phyloP scores from a whole-genome alignment of 257 asterid genomes.

The Lantana camara region DNA sequence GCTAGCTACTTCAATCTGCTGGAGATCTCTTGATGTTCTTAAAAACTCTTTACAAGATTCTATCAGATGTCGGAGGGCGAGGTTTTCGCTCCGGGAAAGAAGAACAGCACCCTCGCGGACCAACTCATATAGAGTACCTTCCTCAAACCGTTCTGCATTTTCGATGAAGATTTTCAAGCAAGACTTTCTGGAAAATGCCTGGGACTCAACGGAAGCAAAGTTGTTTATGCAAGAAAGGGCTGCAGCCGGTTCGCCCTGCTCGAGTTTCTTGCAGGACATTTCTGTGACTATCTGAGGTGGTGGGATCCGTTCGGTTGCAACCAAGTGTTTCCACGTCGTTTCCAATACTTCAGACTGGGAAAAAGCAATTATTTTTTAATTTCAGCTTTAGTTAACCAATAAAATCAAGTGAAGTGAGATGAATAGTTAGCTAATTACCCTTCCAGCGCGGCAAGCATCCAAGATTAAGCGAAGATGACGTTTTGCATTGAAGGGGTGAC shows the following conservation, averaged over 20 bases:
- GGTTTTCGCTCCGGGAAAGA: constrained; percentile 35
- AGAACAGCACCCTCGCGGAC: constrained; percentile 34
- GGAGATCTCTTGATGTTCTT: constrained; percentile 26
- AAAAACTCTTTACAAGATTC: constrained; percentile 56
- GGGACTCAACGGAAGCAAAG: constrained; percentile 49
- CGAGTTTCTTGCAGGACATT: constrained; percentile 65
- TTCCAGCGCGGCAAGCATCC: constrained; percentile 73
- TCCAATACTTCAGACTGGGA: constrained; percentile 67
- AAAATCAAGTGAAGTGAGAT: no score
- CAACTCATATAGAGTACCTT: constrained; percentile 42
- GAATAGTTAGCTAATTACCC: constrained; percentile 45
- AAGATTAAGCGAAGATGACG: constrained; percentile 74
- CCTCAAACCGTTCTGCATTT: constrained; percentile 42
- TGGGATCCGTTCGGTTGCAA: constrained; percentile 48
- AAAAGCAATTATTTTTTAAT: constrained; percentile 1
- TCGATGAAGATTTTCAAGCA: constrained; percentile 64
- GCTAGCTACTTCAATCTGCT: constrained; percentile 14
- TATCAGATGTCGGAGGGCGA: constrained; percentile 46
- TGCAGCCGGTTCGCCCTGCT: constrained; percentile 47
- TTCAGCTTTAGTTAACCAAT: not conserved
- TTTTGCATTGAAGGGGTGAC: constrained; percentile 77
- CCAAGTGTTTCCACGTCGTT: constrained; percentile 74
- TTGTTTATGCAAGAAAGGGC: constrained; percentile 57
- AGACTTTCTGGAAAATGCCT: constrained; percentile 58
- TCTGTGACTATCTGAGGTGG: constrained; percentile 58